Evolutionary conservation across 2,329 filamentous ascomycete species (phyloP), one percentile per base, ranked within the genome.

Genomic region (Pseudogymnoascus sp.): DNA sequence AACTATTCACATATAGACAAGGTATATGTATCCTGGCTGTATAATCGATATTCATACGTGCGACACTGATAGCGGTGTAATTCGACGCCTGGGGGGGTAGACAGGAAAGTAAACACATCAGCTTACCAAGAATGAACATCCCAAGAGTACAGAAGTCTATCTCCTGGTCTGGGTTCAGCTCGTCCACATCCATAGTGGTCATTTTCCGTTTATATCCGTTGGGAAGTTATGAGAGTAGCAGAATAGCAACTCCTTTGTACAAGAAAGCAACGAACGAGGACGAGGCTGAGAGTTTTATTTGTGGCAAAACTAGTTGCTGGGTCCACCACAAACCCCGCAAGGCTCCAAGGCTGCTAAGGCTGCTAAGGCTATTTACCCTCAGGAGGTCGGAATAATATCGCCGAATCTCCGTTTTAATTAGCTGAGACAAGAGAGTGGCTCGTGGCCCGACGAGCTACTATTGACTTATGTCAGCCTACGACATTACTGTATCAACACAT

Each of bases 51-150:
- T 42, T 25, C 10, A 36, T 36, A 36, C 42, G 29, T 51, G n/a
- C 25, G 4, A 29, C 42, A 51, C 44, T 25, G 36, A 39, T 39
- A 9, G 27, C 36, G 31, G 58, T 29, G 25, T 39, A 29, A 25
- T 6, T 27, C 13, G 58, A 59, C 33, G 58, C 33, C 58, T 36
- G 36, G 58, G 15, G 21, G 58, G 33, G n/a, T 41, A 35, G 59
- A 33, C 41, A 35, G 29, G 13, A 29, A 7, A 38, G 17, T 17
- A 60, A 39, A 13, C 48, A 17, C 12, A 51, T 58, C 21, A 60
- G 62, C 80, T 74, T 75, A 88, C 85, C 87, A 65, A 90, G 84
- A 59, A 89, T 90, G 69, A 90, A 87, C 87, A 90, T 89, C 69
- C 86, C 87, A 69, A 90, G 70, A 0, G 86, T 88, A 64, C 86